Evolutionary conservation across 306 rosid genomes (phyloP).

Genomic region (Styphnolobium japonicum): DNA sequence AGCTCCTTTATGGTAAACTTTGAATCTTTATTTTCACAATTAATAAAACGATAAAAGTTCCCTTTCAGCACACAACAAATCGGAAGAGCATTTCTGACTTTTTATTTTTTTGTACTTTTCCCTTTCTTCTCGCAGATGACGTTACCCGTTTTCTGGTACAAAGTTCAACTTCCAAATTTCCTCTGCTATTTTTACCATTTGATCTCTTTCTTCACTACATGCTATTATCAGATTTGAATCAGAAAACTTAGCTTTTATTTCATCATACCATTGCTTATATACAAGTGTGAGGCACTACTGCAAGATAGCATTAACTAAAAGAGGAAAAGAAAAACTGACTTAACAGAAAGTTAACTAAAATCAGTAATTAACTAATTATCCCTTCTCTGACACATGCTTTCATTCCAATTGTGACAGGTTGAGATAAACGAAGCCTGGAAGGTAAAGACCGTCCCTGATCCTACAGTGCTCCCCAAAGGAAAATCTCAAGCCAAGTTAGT

Average conservation of each 20-base stretch:
- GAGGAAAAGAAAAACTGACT: too few species aligned
- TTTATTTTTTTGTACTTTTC: slow-evolving; percentile 3
- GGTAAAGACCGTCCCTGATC: slow-evolving; percentile 54
- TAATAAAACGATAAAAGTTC: neutral
- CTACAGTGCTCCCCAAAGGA: slow-evolving; percentile 69
- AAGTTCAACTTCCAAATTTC: neutral
- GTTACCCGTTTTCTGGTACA: slow-evolving; percentile 79
- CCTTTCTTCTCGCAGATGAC: slow-evolving; percentile 57
- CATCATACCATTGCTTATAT: too few species aligned
- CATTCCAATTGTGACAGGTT: slow-evolving; percentile 38
- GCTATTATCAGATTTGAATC: too few species aligned
- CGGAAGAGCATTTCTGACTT: neutral
- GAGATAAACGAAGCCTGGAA: slow-evolving; percentile 86
- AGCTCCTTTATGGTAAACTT: slow-evolving; percentile 51
- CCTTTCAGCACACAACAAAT: neutral
- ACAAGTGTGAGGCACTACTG: too few species aligned
- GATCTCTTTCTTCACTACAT: neutral
- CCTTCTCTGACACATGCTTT: too few species aligned
- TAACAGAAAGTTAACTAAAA: too few species aligned
- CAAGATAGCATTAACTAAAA: too few species aligned
- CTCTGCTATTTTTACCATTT: neutral
- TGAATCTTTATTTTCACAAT: neutral
- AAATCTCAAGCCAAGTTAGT: slow-evolving; percentile 77
- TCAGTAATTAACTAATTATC: too few species aligned
- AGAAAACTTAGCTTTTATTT: too few species aligned